phyloP scores from a whole-genome alignment of 495 filamentous ascomycete species.

The Tuber melanosporum region DNA sequence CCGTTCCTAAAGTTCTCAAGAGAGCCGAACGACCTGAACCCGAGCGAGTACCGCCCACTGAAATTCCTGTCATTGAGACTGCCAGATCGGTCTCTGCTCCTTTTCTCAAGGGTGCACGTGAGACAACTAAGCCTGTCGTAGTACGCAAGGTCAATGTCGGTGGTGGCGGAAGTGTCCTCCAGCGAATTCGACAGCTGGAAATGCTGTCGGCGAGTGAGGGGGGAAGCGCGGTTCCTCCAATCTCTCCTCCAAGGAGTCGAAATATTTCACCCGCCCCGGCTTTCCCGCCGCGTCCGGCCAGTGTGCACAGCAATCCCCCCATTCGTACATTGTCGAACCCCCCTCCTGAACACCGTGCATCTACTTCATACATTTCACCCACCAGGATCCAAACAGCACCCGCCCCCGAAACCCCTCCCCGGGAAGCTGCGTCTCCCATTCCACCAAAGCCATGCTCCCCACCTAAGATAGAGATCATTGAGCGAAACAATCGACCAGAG shows the following conservation, averaged over 20 bases:
- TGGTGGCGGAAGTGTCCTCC: constrained; percentile 36
- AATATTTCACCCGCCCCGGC: constrained; percentile 33
- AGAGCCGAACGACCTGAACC: constrained; percentile 25
- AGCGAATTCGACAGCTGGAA: constrained; percentile 41
- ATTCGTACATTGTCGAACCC: constrained; percentile 31
- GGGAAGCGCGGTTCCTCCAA: constrained; percentile 18
- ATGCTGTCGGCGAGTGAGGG: constrained; percentile 30
- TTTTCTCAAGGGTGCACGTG: constrained; percentile 35
- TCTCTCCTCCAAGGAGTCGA: constrained; percentile 27
- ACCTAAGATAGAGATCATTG: constrained; percentile 37
- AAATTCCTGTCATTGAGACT: constrained; percentile 25
- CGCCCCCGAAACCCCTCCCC: background rate
- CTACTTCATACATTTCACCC: constrained; percentile 18
- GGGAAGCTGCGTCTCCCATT: constrained; percentile 7
- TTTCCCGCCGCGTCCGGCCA: constrained; percentile 22
- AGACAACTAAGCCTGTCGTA: constrained; percentile 13
- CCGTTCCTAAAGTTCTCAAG: constrained; percentile 28
- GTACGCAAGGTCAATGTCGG: constrained; percentile 36
- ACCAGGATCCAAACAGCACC: constrained; percentile 14
- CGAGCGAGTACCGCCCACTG: constrained; percentile 16
- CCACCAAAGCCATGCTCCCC: constrained; percentile 16
- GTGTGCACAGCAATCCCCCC: constrained; percentile 26
- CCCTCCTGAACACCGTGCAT: constrained; percentile 14
- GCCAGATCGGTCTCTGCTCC: constrained; percentile 41
- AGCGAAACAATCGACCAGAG: constrained; percentile 37